A percentile compares a stretch with the other conserved stretches of the same genome.
These are phyloP conservation scores for Amphicarpaea edgeworthii DNA, from an alignment of 306 rosid genomes.

Conservation along the genomic window DNA sequence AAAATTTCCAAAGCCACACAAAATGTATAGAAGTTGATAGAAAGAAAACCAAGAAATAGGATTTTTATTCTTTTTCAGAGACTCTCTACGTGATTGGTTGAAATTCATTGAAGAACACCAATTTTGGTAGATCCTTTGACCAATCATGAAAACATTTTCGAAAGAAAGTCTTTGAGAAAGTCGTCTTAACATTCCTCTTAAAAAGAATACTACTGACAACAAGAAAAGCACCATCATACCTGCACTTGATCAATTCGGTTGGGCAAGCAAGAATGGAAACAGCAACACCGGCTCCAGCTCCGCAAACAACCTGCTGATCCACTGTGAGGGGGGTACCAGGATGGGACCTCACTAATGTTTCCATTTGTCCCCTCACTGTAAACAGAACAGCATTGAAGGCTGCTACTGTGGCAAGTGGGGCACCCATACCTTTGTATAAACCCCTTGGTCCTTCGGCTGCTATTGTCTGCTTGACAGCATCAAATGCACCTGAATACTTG, in stretches of 20 bases:
- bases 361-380: constrained; percentile 91
- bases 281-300: constrained; percentile 96
- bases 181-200: no score
- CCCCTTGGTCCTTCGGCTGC: constrained; percentile 94
- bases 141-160: no score
- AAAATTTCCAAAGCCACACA: neutral
- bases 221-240: constrained; percentile 53
- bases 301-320: constrained; percentile 73
- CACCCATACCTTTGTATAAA: constrained; percentile 98
- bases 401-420: constrained; percentile 96
- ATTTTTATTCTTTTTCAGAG: no score
- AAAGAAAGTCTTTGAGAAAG: no score
- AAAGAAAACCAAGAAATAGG: neutral
- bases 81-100: no score
- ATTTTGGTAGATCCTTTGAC: no score
- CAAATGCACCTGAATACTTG: constrained; percentile 85
- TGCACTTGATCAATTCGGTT: constrained; percentile 96
- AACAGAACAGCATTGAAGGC: constrained; percentile 97
- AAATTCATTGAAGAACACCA: no score
- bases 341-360: constrained; percentile 71
- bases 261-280: constrained; percentile 97
- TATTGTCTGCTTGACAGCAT: constrained; percentile 92
- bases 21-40: neutral
- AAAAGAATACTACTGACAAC: constrained; percentile 16
- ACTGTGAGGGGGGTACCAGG: constrained; percentile 81